Percentiles rank a stretch among this genome's conserved stretches.
These are phyloP conservation scores for Calonectria pseudoreteaudii DNA, from an alignment of 2,329 filamentous ascomycete genomes.

Conservation along the genomic window DNA sequence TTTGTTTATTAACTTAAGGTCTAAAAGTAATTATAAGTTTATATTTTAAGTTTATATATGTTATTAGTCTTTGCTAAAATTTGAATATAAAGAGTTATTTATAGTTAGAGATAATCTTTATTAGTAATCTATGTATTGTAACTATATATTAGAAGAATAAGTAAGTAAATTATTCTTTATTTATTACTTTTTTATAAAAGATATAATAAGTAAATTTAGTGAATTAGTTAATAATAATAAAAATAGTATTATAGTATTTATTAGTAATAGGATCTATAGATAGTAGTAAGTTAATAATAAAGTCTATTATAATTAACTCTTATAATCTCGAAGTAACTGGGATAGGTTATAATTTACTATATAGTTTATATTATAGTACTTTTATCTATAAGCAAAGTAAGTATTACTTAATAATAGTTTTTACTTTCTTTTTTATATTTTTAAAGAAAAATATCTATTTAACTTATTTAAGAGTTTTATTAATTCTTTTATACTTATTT, in stretches of 20 bases:
- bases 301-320: no score
- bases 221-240: slow-evolving; percentile 22
- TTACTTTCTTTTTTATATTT: slow-evolving; percentile 20
- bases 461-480: slow-evolving; percentile 19
- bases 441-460: slow-evolving; percentile 16
- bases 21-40: no score
- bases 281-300: slow-evolving; percentile 24
- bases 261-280: slow-evolving; percentile 17
- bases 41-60: no score
- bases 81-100: slow-evolving; percentile 9
- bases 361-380: no score
- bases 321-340: no score
- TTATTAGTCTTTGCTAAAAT: no score
- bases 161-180: background rate
- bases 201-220: slow-evolving; percentile 13
- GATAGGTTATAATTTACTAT: no score
- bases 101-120: slow-evolving; percentile 20
- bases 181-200: no score
- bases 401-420: no score
- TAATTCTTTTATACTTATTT: slow-evolving; percentile 25
- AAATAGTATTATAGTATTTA: slow-evolving; percentile 21
- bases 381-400: no score
- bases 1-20: no score
- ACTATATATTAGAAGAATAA: slow-evolving; percentile 15
- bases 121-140: slow-evolving; percentile 8